Percentiles rank a stretch among this genome's conserved stretches.
phyloP scores from a whole-genome alignment of 2,329 filamentous ascomycete species.

The Dothideomycetes sp. region DNA sequence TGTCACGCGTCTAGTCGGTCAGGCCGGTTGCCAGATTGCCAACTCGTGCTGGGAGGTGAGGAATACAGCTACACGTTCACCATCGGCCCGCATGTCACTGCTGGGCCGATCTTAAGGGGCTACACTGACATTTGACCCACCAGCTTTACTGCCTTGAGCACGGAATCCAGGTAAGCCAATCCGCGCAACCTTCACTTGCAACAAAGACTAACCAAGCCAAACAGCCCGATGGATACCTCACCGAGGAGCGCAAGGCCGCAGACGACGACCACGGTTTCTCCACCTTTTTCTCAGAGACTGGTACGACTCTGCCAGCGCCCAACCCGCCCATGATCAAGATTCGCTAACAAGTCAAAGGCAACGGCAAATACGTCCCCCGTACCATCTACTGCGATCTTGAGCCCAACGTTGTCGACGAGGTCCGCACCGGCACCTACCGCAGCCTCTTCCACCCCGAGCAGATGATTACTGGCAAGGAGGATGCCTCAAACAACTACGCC shows the following conservation, averaged over 20 bases:
- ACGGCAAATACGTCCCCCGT: conserved; percentile 97
- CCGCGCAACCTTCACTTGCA: neutral
- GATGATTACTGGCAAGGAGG: conserved; percentile 99
- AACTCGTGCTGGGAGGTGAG: conserved; percentile 99
- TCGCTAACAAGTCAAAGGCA: conserved; percentile 45
- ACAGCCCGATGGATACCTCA: conserved; percentile 96
- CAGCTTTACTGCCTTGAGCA: conserved; percentile 99
- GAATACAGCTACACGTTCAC: conserved; percentile 18
- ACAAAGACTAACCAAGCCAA: conserved; percentile 12
- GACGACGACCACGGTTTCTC: conserved; percentile 96
- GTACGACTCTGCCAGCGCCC: conserved; percentile 79
- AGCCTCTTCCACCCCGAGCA: conserved; percentile 97
- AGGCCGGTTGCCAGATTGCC: conserved; percentile 99
- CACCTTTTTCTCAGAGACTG: conserved; percentile 99
- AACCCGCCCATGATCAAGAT: conserved; percentile 6
- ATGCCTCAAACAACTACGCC: conserved; percentile 99
- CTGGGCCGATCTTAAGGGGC: conserved; percentile 3
- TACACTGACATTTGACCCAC: conserved; percentile 12
- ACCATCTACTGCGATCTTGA: conserved; percentile 99
- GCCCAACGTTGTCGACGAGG: conserved; percentile 98
- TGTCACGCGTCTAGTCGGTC: conserved; percentile 66
- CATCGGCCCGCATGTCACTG: conserved; percentile 1
- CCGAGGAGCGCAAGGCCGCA: conserved; percentile 88
- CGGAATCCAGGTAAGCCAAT: conserved; percentile 77
- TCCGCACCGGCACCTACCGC: conserved; percentile 93